Conservation (phyloP, 1,139 yeast genomes). For the Candida mesenterica region DNA sequence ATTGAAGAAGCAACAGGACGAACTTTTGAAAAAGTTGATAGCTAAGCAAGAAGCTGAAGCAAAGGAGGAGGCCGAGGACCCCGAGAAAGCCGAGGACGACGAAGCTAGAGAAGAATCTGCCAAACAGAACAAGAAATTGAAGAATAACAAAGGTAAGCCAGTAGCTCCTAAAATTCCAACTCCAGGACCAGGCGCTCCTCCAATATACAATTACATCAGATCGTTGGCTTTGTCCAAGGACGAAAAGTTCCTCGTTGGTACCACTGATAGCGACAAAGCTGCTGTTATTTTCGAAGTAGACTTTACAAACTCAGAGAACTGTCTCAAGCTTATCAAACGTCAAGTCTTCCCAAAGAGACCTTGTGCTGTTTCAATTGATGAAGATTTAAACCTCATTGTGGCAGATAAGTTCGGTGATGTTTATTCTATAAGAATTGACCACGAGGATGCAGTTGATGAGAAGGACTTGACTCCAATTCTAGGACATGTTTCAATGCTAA, state of each 20-base stretch:
- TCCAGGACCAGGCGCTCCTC: constrained; percentile 71
- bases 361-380: constrained; percentile 68
- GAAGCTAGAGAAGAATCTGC: constrained; percentile 14
- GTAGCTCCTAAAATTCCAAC: constrained; percentile 50
- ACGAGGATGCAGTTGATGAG: constrained; percentile 32
- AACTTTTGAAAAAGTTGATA: constrained; percentile 28
- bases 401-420: constrained; percentile 99
- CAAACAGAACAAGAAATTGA: constrained; percentile 24
- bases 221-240: constrained; percentile 53
- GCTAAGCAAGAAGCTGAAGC: constrained; percentile 7
- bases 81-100: constrained; percentile 10
- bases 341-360: constrained; percentile 90
- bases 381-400: constrained; percentile 53
- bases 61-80: constrained; percentile 15
- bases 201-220: constrained; percentile 65
- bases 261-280: constrained; percentile 83
- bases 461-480: constrained; percentile 61
- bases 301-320: constrained; percentile 23
- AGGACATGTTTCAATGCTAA: constrained; percentile 97
- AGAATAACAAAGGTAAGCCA: constrained; percentile 18
- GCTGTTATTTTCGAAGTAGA: constrained; percentile 59
- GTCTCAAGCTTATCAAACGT: constrained; percentile 58
- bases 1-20: constrained; percentile 46
- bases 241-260: constrained; percentile 58
- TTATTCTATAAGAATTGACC: constrained; percentile 51